Conservation (phyloP, 163 green algal genomes). For the Scenedesmus sp. region DNA sequence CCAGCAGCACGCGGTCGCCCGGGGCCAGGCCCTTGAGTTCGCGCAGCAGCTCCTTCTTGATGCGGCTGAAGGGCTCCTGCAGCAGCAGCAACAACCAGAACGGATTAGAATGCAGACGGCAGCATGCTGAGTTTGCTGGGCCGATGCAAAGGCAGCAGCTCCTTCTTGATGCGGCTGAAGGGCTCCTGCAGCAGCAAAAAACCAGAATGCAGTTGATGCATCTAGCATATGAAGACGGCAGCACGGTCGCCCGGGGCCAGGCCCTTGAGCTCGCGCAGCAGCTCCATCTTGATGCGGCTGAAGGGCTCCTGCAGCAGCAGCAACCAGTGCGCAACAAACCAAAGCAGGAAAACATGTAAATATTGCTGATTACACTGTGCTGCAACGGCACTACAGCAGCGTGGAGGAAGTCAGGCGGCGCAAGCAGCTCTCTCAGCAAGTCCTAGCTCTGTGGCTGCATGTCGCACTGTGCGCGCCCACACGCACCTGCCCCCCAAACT, state of each 20-base stretch:
- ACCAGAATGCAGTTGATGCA: no score
- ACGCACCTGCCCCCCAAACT: conserved; percentile 78
- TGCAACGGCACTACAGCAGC: no score
- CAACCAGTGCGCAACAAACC: no score
- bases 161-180: conserved; percentile 91
- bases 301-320: conserved; percentile 62
- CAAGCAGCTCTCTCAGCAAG: no score
- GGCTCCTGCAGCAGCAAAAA: conserved; percentile 67
- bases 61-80: conserved; percentile 84
- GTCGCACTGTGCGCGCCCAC: conserved; percentile 64
- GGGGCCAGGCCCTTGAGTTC: conserved; percentile 46
- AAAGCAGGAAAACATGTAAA: no score
- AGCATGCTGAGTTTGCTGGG: no score
- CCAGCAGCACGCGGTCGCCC: conserved; percentile 75
- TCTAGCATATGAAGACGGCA: no score
- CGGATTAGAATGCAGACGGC: no score
- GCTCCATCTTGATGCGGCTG: conserved; percentile 92
- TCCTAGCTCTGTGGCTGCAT: neutral
- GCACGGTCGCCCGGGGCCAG: no score
- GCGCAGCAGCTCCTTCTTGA: conserved; percentile 91
- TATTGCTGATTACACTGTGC: no score
- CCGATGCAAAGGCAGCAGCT: conserved; percentile 67
- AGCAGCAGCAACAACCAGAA: neutral
- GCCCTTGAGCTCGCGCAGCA: conserved; percentile 59
- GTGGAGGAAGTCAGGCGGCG: no score